Base-by-base conservation (phyloP, 1,139 yeast species). In the Meyerozyma carpophila region DNA sequence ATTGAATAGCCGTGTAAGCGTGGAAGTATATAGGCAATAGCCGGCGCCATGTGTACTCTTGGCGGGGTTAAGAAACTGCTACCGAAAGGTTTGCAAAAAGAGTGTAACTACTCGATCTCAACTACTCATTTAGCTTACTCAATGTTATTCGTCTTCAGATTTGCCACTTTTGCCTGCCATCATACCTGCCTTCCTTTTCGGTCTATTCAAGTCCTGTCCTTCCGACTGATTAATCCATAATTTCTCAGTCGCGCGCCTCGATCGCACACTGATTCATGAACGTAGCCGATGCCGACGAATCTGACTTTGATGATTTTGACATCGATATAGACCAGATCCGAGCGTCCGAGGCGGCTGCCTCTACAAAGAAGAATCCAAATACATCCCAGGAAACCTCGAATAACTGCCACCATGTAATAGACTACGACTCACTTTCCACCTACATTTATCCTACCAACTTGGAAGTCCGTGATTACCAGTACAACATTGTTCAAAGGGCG, bases 371-470 rank as follows among this genome's bases (percentile, higher is more conserved):
- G 11, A 27, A 5, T 27, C 29, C 13, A 27, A n/a, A 27, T 8
- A 21, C 24, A 5, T 21, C 24, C 4, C 24, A 21, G 24, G 24
- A 21, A 21, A 21, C 8, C 24, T 5, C 24, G 13, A 27, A 27
- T 27, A 27, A 10, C 6, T 36, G 47, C 14, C 84, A 79, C 49
- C 88, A 82, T 53, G 58, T 56, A 9, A 62, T 79, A 31, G 70
- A 78, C 51, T 53, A 57, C 27, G 66, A 62, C n/a, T 64, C 62
- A 34, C 58, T 81, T 4, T 51, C 56, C 14, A 69, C 80, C 0
- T 89, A 83, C 57, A 68, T 88, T 0, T 94, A 93, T 59, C 98
- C 99, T 0, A 82, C 90, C 1, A 93, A 93, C 58, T 77, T 80
- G 50, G 87, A 87, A 48, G 70, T 84, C 1, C 77, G 99, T 56